phyloP scores from a whole-genome alignment of 225 moss, liverwort and hornwort genomes.

The Pleurozium schreberi region DNA sequence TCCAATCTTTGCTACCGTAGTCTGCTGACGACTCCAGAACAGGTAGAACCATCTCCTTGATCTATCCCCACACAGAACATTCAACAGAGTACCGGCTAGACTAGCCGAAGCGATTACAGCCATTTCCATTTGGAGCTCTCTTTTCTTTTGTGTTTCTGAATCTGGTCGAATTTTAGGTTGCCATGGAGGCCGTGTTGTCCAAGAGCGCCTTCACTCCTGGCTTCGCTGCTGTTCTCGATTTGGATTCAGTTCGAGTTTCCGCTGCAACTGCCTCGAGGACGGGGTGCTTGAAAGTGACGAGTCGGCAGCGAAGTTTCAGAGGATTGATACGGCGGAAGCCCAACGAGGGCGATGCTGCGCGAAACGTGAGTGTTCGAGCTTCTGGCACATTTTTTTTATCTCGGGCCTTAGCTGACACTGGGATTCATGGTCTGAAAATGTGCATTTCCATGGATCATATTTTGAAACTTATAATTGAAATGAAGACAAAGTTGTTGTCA shows the following conservation, averaged over 20 bases:
- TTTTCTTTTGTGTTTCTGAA: background rate
- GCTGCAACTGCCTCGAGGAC: background rate
- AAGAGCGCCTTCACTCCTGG: slow-evolving; percentile 3
- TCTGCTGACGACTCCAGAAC: background rate
- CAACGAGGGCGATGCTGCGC: background rate
- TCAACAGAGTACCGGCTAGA: background rate
- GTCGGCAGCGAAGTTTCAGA: background rate
- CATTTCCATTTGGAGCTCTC: background rate
- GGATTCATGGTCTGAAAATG: background rate
- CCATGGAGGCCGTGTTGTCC: slow-evolving; percentile 3
- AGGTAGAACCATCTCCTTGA: background rate
- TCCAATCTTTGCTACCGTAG: background rate
- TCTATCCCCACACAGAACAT: background rate
- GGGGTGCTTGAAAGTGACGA: background rate
- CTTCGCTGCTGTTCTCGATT: background rate
- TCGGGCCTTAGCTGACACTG: background rate
- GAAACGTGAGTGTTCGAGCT: background rate
- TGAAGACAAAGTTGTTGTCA: background rate
- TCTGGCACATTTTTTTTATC: background rate
- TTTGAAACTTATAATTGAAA: background rate
- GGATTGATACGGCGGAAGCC: background rate
- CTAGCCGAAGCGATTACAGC: no score
- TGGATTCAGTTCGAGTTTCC: background rate
- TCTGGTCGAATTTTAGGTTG: background rate
- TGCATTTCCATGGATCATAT: background rate